Percentiles rank a stretch among this genome's conserved stretches.
phyloP scores from a whole-genome alignment of 1,284 basidiomycete species.

The Microbotryum scabiosae region DNA sequence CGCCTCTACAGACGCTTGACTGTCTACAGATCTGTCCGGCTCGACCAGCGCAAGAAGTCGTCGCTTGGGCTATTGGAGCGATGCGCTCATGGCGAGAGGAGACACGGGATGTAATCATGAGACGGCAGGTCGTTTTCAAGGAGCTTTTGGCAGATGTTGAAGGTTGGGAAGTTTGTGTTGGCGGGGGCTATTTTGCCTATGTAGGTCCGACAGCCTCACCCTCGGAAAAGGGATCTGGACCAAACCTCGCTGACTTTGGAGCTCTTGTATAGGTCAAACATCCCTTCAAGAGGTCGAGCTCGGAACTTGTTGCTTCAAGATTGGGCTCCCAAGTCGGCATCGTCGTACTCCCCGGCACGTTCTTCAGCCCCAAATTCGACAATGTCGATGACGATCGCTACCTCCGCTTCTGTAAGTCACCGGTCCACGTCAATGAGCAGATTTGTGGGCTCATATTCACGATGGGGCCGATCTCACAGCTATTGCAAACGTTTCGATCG shows the following conservation, averaged over 20 bases:
- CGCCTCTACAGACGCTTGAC: slow-evolving; percentile 50
- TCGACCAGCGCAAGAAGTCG: slow-evolving; percentile 58
- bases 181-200: slow-evolving; percentile 40
- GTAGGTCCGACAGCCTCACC: slow-evolving; percentile 8
- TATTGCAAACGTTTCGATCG: slow-evolving; percentile 68
- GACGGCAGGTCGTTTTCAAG: slow-evolving; percentile 55
- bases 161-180: slow-evolving; percentile 38
- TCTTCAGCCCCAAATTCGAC: slow-evolving; percentile 49
- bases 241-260: neutral
- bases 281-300: slow-evolving; percentile 47
- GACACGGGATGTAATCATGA: slow-evolving; percentile 49
- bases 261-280: slow-evolving; percentile 49
- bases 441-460: neutral
- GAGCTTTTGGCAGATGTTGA: slow-evolving; percentile 31
- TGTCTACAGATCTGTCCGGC: slow-evolving; percentile 70
- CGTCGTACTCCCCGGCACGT: slow-evolving; percentile 57
- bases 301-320: slow-evolving; percentile 49
- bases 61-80: slow-evolving; percentile 42
- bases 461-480: slow-evolving; percentile 32
- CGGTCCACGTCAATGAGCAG: neutral
- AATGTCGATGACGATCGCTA: slow-evolving; percentile 49
- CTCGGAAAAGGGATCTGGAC: neutral
- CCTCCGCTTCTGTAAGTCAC: slow-evolving; percentile 46
- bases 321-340: slow-evolving; percentile 59
- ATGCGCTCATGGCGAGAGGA: slow-evolving; percentile 43